Evolutionary conservation across 2,329 filamentous ascomycete species (phyloP), one percentile per base, ranked within the genome.

Genomic region (Fusarium sp.): DNA sequence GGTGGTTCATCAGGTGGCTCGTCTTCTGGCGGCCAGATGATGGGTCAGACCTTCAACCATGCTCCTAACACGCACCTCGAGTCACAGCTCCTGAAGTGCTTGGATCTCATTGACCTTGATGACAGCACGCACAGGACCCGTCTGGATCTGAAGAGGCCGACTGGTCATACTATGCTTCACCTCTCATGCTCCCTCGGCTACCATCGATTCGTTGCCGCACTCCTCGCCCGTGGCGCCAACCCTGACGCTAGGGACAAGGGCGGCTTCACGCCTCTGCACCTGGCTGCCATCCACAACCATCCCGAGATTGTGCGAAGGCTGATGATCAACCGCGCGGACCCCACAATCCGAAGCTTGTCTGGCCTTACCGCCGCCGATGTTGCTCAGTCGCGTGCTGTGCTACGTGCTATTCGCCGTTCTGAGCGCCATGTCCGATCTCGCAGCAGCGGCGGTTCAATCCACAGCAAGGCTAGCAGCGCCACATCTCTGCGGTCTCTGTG

Each of bases 81-180:
- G 76, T 83, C 84, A 11, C 86, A 89, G 67, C 85, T 96, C 67
- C 82, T 96, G 69, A 90, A 87, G 71, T 89, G 91, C 62, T 82
- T 96, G n/a, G 91, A 95, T 71, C 83, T 93, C 46, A 90, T 94
- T 73, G 92, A 95, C 76, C 83, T 93, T 25, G 90, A 93, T 75
- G 90, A 93, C 72, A 93, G 87, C 74, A 85, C 89, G 4, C 85
- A 90, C 67, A 84, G 86, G 71, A 87, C 91, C 13, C 86, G 86
- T 25, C 87, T 92, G 67, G 91, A 96, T 75, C 81, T 90, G 55
- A 86, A 85, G 71, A 80, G 81, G 68, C 80, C 86, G 1, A 91
- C 88, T 11, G 92, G 92, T 0, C 91, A 95, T 75, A 93, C 91
- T 1, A 90, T 96, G 85, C 85, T 96, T 66, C 92, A 96, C 74